A percentile compares a stretch with the other conserved stretches of the same genome.
Evolutionary conservation across 2,329 filamentous ascomycete genomes (phyloP).

Genomic region (Orbilia quercus): DNA sequence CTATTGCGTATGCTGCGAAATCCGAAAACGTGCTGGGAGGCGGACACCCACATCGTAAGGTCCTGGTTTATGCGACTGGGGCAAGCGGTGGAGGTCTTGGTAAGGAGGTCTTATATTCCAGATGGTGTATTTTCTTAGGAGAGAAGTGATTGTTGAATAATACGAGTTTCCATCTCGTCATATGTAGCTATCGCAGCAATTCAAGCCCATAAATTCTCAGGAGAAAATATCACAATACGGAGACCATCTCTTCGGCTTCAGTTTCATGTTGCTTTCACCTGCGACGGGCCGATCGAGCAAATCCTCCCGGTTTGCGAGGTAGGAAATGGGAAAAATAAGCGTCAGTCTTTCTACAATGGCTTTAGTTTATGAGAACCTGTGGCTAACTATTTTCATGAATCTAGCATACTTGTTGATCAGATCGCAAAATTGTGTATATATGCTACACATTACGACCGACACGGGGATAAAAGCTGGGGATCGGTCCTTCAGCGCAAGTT

Average conservation of each 20-base stretch:
- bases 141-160: neutral
- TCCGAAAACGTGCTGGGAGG: conserved; percentile 25
- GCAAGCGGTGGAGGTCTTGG: conserved; percentile 26
- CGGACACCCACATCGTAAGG: conserved; percentile 20
- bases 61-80: conserved; percentile 43
- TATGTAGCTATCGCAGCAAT: conserved; percentile 17
- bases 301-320: conserved; percentile 27
- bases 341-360: conserved; percentile 5
- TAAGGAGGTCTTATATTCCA: conserved; percentile 1
- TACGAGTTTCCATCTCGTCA: neutral
- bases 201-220: conserved; percentile 15
- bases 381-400: neutral
- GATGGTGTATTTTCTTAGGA: neutral
- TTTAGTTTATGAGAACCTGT: neutral
- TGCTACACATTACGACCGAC: conserved; percentile 28
- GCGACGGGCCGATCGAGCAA: conserved; percentile 42
- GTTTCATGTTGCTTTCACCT: conserved; percentile 21
- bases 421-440: conserved; percentile 29
- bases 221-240: conserved; percentile 12
- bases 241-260: conserved; percentile 39
- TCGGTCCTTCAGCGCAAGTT: conserved; percentile 18
- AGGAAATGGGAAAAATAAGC: conserved; percentile 22
- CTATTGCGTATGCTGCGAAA: conserved; percentile 30
- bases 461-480: neutral
- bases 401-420: conserved; percentile 38